A percentile compares a stretch with the other conserved stretches of the same genome.
These are phyloP conservation scores for Naegleria gruberi DNA, from an alignment of 208 protist species.

Conservation along the genomic window DNA sequence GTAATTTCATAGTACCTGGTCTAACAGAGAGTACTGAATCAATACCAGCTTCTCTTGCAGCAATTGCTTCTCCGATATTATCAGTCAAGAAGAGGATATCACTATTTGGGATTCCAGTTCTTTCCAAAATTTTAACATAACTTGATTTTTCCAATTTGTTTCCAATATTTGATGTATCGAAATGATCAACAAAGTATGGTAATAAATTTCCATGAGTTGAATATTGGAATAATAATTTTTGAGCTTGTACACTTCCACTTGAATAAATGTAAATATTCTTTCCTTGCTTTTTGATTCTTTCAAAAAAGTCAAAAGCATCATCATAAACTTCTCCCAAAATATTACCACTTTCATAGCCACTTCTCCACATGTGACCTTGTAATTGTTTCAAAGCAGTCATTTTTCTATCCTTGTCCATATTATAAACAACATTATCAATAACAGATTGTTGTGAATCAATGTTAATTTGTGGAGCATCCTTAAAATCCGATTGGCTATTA, in stretches of 20 bases:
- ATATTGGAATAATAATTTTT: conserved; percentile 21
- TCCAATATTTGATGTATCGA: not conserved
- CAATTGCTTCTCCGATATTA: not conserved
- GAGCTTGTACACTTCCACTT: not conserved
- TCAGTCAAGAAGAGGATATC: conserved; percentile 16
- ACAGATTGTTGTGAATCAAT: not conserved
- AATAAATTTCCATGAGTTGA: not conserved
- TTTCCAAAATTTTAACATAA: not conserved
- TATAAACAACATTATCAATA: not conserved
- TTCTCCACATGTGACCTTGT: not conserved
- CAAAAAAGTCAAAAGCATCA: not conserved
- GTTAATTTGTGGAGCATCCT: not conserved
- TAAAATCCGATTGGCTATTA: not conserved
- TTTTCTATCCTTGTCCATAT: conserved; percentile 8
- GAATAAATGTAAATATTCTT: conserved; percentile 15
- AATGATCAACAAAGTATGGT: not conserved
- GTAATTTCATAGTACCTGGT: not conserved
- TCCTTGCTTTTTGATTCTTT: not conserved
- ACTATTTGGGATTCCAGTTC: not conserved
- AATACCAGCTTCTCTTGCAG: not conserved
- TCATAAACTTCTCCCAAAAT: not conserved
- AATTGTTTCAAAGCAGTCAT: conserved; percentile 12
- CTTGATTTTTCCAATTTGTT: not conserved
- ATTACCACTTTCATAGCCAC: not conserved
- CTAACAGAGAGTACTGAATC: not conserved